phyloP scores from a whole-genome alignment of 108 stramenopile genomes.

The Schizochytrium sp. region DNA sequence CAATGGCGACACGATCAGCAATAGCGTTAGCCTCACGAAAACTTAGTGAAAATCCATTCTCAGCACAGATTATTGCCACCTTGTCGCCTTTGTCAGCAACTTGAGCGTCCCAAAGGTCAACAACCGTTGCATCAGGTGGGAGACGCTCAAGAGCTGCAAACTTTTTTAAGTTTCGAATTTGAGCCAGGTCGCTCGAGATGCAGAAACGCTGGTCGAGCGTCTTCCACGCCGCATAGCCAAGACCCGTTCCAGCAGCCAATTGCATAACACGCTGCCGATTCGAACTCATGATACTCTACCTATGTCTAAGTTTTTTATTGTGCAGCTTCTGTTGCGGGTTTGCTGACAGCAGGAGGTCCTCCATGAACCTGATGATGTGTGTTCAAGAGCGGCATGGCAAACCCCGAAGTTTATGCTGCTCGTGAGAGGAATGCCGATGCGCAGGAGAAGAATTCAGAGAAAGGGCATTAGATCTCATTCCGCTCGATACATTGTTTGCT shows the following conservation, averaged over 20 bases:
- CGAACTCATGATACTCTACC: not conserved
- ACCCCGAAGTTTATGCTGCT: no score
- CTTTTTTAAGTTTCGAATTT: not conserved
- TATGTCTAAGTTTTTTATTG: not conserved
- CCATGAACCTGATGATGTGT: no score
- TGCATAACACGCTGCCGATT: not conserved
- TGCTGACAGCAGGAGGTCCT: no score
- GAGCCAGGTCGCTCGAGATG: conserved; percentile 46
- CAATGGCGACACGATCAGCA: conserved; percentile 12
- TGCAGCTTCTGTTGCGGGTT: no score
- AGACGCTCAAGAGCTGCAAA: not conserved
- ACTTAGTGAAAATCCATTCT: not conserved
- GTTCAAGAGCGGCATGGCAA: no score
- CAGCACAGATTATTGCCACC: not conserved
- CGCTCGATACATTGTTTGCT: no score
- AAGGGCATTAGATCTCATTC: no score
- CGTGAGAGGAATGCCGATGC: no score
- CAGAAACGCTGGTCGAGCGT: not conserved
- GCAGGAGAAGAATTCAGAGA: no score
- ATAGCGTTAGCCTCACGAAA: conserved; percentile 7
- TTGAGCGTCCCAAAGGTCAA: conserved; percentile 27
- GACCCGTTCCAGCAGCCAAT: not conserved
- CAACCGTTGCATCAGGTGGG: not conserved
- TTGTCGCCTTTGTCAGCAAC: not conserved
- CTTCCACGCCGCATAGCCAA: not conserved